phyloP scores from a whole-genome alignment of 139 green algal genomes.

The Volvox africanus region DNA sequence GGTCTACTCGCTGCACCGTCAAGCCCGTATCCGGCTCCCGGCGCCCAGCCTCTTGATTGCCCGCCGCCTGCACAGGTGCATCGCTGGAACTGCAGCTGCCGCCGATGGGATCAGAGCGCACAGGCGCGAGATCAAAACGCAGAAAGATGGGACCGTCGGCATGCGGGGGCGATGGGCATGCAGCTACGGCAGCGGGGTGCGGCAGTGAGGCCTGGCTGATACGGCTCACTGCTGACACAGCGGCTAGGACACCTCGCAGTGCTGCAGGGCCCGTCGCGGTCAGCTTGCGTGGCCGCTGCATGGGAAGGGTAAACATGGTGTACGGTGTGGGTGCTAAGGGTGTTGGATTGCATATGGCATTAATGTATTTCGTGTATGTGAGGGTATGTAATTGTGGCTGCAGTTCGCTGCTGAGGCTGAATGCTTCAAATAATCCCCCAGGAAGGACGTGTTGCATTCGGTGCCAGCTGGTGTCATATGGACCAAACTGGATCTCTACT shows the following conservation, averaged over 20 bases:
- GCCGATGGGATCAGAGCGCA: neutral
- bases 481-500: too few species aligned
- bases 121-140: neutral
- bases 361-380: neutral
- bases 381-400: neutral
- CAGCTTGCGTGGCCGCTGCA: neutral
- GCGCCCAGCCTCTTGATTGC: too few species aligned
- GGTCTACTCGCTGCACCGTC: too few species aligned
- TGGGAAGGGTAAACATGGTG: neutral
- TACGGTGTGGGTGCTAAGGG: neutral
- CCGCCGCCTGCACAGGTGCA: neutral
- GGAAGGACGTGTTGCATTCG: too few species aligned
- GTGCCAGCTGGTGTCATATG: too few species aligned
- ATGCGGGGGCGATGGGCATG: neutral
- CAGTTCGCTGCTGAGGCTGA: neutral
- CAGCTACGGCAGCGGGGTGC: neutral
- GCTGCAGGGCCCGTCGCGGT: neutral
- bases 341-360: neutral
- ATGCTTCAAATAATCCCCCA: neutral
- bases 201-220: neutral
- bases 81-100: neutral
- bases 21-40: too few species aligned
- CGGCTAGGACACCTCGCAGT: neutral
- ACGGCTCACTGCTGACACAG: neutral
- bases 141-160: neutral